A percentile compares a stretch with the other conserved stretches of the same genome.
phyloP scores from a whole-genome alignment of 2,329 filamentous ascomycete species.

The Fusarium fujikuroi region DNA sequence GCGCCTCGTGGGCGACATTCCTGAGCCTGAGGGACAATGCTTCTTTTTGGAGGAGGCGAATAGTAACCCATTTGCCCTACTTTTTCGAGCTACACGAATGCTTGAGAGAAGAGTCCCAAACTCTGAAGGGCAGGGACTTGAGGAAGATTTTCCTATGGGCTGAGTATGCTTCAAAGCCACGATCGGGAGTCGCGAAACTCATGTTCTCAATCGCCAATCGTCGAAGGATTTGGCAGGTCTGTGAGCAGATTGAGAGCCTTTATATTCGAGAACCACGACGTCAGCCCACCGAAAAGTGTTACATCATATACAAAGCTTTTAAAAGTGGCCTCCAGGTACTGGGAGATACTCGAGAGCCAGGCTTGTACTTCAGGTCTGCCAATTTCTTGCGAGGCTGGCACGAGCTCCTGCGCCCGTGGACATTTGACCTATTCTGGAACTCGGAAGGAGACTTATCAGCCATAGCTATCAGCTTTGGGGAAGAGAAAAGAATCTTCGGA shows the following conservation, averaged over 20 bases:
- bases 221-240: neutral
- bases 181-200: neutral
- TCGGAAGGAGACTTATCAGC: fast-evolving
- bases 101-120: neutral
- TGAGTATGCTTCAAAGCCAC: neutral
- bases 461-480: fast-evolving
- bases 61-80: neutral
- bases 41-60: neutral
- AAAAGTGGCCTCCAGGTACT: neutral
- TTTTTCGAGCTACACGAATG: neutral
- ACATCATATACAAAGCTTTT: too few relatives aligned
- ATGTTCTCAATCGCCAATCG: neutral
- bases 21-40: neutral
- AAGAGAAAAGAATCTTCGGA: neutral
- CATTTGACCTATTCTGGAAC: neutral
- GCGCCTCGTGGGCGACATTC: neutral
- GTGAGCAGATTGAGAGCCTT: neutral
- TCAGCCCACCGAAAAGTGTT: too few relatives aligned
- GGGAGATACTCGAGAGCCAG: neutral
- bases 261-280: too few relatives aligned
- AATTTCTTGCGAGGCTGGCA: neutral
- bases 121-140: neutral
- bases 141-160: neutral
- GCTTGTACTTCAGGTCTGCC: neutral
- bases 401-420: fast-evolving